Evolutionary conservation across 495 filamentous ascomycete genomes (phyloP).

Genomic region (Penicillium steckii): DNA sequence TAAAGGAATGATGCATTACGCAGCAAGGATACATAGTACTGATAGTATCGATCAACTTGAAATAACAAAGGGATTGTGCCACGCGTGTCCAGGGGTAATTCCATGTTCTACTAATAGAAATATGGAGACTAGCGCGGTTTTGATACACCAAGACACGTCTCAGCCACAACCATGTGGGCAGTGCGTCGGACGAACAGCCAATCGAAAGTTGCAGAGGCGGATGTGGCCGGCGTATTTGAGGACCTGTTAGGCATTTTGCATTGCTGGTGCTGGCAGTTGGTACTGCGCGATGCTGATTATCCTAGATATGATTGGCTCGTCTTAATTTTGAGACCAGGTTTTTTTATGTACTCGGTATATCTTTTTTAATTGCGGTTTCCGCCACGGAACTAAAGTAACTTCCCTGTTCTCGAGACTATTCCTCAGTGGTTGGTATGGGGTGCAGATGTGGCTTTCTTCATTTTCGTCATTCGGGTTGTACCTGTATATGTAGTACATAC

Average conservation of each 20-base stretch:
- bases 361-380: not conserved
- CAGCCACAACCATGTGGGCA: conserved; percentile 34
- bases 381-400: too few species aligned
- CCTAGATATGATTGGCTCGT: not conserved
- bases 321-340: conserved; percentile 7
- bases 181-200: conserved; percentile 12
- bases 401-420: too few species aligned
- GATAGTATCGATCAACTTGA: not conserved
- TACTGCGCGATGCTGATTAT: conserved; percentile 2
- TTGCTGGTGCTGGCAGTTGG: not conserved
- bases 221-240: conserved; percentile 2
- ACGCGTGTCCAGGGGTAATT: conserved; percentile 8
- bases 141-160: conserved; percentile 29
- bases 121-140: conserved; percentile 26
- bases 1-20: too few species aligned
- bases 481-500: too few species aligned
- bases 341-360: not conserved
- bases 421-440: too few species aligned
- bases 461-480: not conserved
- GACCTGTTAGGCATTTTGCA: not conserved
- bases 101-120: conserved; percentile 31
- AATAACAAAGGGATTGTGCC: not conserved
- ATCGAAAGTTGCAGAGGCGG: conserved; percentile 9
- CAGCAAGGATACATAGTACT: too few species aligned
- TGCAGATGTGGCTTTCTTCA: not conserved